Conservation (phyloP, 2,329 filamentous ascomycete species). For the Emericellopsis cladophorae region DNA sequence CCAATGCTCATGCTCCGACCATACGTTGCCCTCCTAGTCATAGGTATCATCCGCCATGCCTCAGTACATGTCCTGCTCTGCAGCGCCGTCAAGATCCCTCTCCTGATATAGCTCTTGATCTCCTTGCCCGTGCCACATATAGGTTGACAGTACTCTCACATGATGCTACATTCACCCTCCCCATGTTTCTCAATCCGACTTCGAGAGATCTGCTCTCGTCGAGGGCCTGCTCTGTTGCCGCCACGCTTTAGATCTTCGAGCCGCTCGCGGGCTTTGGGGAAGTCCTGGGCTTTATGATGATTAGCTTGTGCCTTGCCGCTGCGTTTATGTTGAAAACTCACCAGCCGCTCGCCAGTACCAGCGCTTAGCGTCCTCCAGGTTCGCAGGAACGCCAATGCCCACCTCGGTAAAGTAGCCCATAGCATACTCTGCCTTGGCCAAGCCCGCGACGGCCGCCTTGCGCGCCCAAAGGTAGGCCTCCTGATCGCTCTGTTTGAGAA, state of each 20-base stretch:
- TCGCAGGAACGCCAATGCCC: conserved; percentile 76
- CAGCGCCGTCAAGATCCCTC: too few relatives aligned
- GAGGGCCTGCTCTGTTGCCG: conserved; percentile 45
- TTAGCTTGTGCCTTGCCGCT: not conserved
- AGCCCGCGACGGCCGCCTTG: conserved; percentile 76
- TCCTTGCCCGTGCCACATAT: too few relatives aligned
- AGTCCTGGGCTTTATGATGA: conserved; percentile 63
- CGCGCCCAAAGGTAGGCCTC: conserved; percentile 96
- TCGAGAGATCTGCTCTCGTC: conserved; percentile 66
- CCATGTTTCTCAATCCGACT: conserved; percentile 74
- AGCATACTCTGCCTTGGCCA: conserved; percentile 92
- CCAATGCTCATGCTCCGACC: too few relatives aligned
- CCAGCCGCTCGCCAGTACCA: conserved; percentile 98
- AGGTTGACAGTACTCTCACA: conserved; percentile 34
- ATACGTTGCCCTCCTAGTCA: too few relatives aligned
- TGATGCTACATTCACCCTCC: conserved; percentile 77
- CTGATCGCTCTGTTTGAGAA: conserved; percentile 83
- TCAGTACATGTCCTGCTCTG: too few relatives aligned
- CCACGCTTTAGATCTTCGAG: conserved; percentile 86
- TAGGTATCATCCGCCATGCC: too few relatives aligned
- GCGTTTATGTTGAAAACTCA: conserved; percentile 37
- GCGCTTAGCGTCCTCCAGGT: conserved; percentile 87
- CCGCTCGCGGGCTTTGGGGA: conserved; percentile 82
- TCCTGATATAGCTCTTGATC: too few relatives aligned
- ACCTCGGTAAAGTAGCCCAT: conserved; percentile 96